These are phyloP conservation scores for Naganishia sp. DNA, from an alignment of 1,284 basidiomycete species.

Conservation along the genomic window DNA sequence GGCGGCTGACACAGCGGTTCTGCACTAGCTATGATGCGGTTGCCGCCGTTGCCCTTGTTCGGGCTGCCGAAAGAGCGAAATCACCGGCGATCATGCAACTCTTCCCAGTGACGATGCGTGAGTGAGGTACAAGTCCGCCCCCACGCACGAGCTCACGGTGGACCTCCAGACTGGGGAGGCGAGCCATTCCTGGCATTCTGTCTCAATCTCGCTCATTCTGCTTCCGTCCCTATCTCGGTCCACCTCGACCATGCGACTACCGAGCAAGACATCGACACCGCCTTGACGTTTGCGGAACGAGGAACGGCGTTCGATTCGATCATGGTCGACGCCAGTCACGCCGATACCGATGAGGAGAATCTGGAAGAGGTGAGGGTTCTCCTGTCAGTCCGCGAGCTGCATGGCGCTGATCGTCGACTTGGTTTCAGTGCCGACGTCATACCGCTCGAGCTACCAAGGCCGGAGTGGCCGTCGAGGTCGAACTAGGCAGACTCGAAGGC, in stretches of 20 bases:
- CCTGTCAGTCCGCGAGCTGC: neutral
- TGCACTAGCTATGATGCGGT: slow-evolving; percentile 46
- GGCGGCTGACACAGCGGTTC: neutral
- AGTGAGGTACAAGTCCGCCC: neutral
- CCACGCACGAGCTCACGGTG: neutral
- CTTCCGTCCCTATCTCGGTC: slow-evolving; percentile 54
- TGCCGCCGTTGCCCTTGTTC: slow-evolving; percentile 48
- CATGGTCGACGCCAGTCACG: slow-evolving; percentile 55
- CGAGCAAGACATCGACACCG: slow-evolving; percentile 54
- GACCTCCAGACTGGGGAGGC: slow-evolving; percentile 8
- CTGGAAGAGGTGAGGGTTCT: slow-evolving; percentile 44
- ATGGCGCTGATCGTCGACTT: neutral
- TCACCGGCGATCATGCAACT: slow-evolving; percentile 52
- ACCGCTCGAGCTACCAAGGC: slow-evolving; percentile 41
- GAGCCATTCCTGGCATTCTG: slow-evolving; percentile 28
- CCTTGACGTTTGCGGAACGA: slow-evolving; percentile 50
- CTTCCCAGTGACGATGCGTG: slow-evolving; percentile 47
- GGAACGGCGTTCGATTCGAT: slow-evolving; percentile 53
- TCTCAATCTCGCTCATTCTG: slow-evolving; percentile 42
- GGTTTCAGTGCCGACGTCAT: slow-evolving; percentile 34
- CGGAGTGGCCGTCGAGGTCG: slow-evolving; percentile 57
- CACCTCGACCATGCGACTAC: slow-evolving; percentile 57
- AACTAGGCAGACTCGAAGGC: slow-evolving; percentile 56
- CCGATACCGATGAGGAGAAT: slow-evolving; percentile 54
- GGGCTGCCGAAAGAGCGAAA: slow-evolving; percentile 47